Evolutionary conservation across 140 eudicot genomes (phyloP).

Genomic region (Cichorium intybus): DNA sequence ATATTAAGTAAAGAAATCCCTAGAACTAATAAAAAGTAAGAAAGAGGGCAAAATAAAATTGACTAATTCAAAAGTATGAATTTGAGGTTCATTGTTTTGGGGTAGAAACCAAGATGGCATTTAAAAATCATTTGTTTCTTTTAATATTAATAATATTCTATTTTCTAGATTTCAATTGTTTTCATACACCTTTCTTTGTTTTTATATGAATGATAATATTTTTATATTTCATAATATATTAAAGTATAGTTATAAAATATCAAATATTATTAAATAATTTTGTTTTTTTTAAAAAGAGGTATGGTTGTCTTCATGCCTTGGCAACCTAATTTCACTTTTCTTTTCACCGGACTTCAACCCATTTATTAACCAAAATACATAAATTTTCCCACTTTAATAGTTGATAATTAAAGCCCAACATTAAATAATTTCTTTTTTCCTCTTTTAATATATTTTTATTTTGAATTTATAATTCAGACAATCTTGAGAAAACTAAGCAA

Average conservation of each 20-base stretch:
- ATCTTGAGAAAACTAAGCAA: constrained; percentile 54
- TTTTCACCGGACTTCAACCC: constrained; percentile 46
- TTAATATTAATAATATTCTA: constrained; percentile 20
- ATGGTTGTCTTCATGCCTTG: constrained; percentile 47
- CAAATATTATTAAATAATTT: constrained; percentile 8
- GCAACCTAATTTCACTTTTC: constrained; percentile 48
- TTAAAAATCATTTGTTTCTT: constrained; percentile 18
- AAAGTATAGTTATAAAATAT: constrained; percentile 3
- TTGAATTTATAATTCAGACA: constrained; percentile 50
- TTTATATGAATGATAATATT: constrained; percentile 29
- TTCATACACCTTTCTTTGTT: constrained; percentile 41
- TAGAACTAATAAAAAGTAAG: constrained; percentile 9
- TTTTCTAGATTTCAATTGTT: constrained; percentile 37
- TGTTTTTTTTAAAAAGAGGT: constrained; percentile 37
- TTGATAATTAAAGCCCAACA: constrained; percentile 54
- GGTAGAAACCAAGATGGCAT: constrained; percentile 40
- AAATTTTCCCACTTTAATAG: constrained; percentile 34
- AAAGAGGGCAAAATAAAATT: constrained; percentile 5
- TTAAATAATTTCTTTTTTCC: constrained; percentile 39
- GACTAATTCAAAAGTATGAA: constrained; percentile 12
- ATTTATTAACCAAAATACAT: constrained; percentile 39
- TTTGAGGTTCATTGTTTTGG: constrained; percentile 34
- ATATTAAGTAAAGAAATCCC: background rate
- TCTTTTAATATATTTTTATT: constrained; percentile 35
- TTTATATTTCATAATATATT: constrained; percentile 19